Evolutionary conservation across 306 rosid species (phyloP), one percentile per base, ranked within the genome.

Genomic region (Ceratonia siliqua): DNA sequence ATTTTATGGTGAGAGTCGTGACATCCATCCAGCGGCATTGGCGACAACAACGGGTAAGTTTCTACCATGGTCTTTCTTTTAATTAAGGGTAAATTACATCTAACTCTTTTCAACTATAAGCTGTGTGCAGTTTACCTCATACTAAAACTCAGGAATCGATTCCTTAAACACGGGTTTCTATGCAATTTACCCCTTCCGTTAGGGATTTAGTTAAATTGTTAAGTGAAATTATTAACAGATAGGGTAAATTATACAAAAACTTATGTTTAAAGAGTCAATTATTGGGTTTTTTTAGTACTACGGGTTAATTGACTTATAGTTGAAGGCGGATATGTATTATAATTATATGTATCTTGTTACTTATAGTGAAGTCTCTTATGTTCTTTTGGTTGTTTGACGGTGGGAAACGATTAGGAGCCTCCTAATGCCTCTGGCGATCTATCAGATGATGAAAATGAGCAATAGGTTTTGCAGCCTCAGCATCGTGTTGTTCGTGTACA

Each of bases 11-110:
- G 76, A 88, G 86, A 82, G 87, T 83, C 25, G 84, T 85, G 57
- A 50, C 84, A 24, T 74, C 87, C 22, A 59, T 88, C 63, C 91
- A 82, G 78, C 84, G 89, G 66, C 91, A 86, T 33, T 82, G 88
- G 62, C 82, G 87, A 55, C 82, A 70, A 22, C 87, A 76, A 20
- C 88, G 78, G 63, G 97, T 91, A 72, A 78, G 78, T 32, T 68
- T 78, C 62, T 24, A 46, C 5, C 73, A 52, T 27, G 42, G 49
- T 55, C 49, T 68, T 72, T 38, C 11, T 18, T 46, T 11, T 58
- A 18, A 21, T 72, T 70, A 49, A 65, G 32, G 5, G 18, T 57
- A 35, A 4, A 28, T 2, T n/a, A n/a, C n/a, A n/a, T n/a, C n/a
- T n/a, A n/a, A n/a, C n/a, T n/a, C n/a, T n/a, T n/a, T n/a, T n/a